Conservation (phyloP, 495 filamentous ascomycete species). For the Aspergillus asperescens region DNA sequence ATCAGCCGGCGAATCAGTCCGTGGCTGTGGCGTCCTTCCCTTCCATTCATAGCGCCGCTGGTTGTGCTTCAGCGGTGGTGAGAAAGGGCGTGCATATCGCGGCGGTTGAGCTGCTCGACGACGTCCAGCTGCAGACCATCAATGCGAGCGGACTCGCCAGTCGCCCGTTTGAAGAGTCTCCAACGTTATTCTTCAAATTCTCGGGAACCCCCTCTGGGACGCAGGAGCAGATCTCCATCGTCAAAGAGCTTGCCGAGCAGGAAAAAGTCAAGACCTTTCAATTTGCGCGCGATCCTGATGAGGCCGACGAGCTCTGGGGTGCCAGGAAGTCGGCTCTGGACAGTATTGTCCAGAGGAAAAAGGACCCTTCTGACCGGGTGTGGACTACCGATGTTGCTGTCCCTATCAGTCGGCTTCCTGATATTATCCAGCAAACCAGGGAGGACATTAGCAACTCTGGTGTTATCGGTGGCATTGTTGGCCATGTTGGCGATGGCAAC, state of each 20-base stretch:
- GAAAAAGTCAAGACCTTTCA: background rate
- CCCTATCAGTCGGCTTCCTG: constrained; percentile 64
- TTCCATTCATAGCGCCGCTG: background rate
- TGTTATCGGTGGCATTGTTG: constrained; percentile 69
- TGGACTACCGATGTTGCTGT: constrained; percentile 78
- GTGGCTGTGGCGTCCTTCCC: background rate
- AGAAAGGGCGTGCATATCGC: background rate
- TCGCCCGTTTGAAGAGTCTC: background rate
- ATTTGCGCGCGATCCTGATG: background rate
- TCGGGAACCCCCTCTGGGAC: background rate
- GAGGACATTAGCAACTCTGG: constrained; percentile 74
- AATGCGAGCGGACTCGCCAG: background rate
- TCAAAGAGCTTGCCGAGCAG: background rate
- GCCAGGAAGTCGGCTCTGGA: background rate
- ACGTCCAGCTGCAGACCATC: background rate
- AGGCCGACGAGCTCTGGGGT: background rate
- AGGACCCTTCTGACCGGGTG: constrained; percentile 45
- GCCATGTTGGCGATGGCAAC: constrained; percentile 79
- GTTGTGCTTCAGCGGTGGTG: background rate
- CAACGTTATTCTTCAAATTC: background rate
- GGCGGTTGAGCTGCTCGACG: background rate
- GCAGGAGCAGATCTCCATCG: background rate
- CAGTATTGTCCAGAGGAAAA: background rate
- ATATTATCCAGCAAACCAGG: constrained; percentile 59
- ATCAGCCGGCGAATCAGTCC: constrained; percentile 29